Evolutionary conservation across 139 green algal genomes (phyloP).

Genomic region (Axilococcus clingmanii): DNA sequence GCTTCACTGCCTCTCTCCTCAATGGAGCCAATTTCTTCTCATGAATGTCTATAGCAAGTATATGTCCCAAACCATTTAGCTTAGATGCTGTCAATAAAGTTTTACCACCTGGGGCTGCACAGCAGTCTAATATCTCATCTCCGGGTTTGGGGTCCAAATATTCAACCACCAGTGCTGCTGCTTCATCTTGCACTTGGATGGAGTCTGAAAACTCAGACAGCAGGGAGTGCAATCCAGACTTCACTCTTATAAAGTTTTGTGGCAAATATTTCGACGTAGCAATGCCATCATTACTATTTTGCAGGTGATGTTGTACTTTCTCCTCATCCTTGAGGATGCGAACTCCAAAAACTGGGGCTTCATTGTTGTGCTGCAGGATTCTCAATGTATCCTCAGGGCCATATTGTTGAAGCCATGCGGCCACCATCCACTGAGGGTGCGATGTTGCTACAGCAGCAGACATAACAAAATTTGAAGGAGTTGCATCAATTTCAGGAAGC

Average conservation of each 20-base stretch:
- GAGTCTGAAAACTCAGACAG: conserved; percentile 23
- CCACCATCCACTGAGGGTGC: conserved; percentile 74
- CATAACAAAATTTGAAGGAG: not conserved
- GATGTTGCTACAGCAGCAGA: conserved; percentile 27
- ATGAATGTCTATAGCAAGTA: conserved; percentile 45
- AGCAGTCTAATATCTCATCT: conserved; percentile 75
- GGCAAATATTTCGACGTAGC: conserved; percentile 38
- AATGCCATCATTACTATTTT: not conserved
- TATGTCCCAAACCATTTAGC: conserved; percentile 45
- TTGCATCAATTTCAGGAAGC: not conserved
- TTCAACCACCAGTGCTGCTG: conserved; percentile 69
- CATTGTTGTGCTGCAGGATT: conserved; percentile 72
- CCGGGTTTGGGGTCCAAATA: conserved; percentile 66
- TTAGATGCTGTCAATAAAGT: conserved; percentile 59
- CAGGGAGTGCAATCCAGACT: conserved; percentile 43
- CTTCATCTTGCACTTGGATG: conserved; percentile 67
- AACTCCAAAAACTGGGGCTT: conserved; percentile 11
- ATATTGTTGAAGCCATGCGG: conserved; percentile 53
- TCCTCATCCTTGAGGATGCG: not conserved
- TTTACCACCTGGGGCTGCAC: conserved; percentile 84
- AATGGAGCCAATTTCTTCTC: conserved; percentile 26
- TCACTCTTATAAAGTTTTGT: conserved; percentile 55
- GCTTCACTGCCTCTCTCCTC: conserved; percentile 6
- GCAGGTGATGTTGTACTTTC: not conserved
- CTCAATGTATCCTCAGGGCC: conserved; percentile 26